Percentiles rank a stretch among this genome's conserved stretches.
Evolutionary conservation across 2,329 filamentous ascomycete species (phyloP).

Genomic region (Aureobasidium lini): DNA sequence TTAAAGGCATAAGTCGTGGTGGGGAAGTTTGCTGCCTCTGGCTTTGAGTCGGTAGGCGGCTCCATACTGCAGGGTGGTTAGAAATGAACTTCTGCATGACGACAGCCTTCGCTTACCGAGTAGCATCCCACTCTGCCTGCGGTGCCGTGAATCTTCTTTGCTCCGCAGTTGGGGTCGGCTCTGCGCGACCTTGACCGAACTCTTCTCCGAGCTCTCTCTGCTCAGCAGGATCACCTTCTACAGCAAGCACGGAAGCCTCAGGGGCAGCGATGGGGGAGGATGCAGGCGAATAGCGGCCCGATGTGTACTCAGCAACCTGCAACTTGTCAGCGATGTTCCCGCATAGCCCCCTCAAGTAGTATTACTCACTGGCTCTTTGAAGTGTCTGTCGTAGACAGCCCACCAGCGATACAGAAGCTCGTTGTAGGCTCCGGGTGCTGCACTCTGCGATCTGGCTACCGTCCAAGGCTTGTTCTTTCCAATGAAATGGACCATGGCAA

Average conservation of each 20-base stretch:
- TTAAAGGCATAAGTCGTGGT: constrained; percentile 77
- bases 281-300: constrained; percentile 14
- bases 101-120: constrained; percentile 38
- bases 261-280: constrained; percentile 14
- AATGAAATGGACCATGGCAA: constrained; percentile 92
- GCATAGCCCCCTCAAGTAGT: neutral
- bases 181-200: constrained; percentile 35
- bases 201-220: constrained; percentile 36
- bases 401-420: constrained; percentile 87
- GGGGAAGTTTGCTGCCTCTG: constrained; percentile 81
- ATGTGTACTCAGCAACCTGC: constrained; percentile 14
- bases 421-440: constrained; percentile 60
- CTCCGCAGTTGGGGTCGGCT: constrained; percentile 39
- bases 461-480: constrained; percentile 84
- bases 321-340: constrained; percentile 9
- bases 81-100: neutral
- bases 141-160: constrained; percentile 51
- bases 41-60: constrained; percentile 59
- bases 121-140: constrained; percentile 55
- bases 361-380: constrained; percentile 40
- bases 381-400: constrained; percentile 87
- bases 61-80: constrained; percentile 19
- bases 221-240: constrained; percentile 38
- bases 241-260: constrained; percentile 28
- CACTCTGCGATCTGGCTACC: constrained; percentile 29